Base-by-base conservation (phyloP, 805 yeast genomes). In the Starmerella stigmatis region DNA sequence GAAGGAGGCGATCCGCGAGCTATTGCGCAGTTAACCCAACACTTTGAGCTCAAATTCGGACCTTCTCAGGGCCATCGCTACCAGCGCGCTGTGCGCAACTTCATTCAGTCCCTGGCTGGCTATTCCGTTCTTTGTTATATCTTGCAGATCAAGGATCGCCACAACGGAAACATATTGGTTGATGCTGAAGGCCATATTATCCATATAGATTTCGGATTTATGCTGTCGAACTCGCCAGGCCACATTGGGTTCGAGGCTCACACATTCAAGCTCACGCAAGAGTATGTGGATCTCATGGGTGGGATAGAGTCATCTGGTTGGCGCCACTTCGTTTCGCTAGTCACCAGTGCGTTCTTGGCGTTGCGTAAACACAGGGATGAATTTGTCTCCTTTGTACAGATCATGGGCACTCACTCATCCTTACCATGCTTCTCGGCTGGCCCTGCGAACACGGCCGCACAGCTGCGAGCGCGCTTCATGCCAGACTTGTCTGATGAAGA, bases 151-250 rank as follows among this genome's bases (percentile, higher is more conserved):
- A 94, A 94, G 60, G 99, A 92, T 66, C 76, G 99, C 59, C 99
- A 92, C 65, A 92, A 92, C 65, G 99, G 99, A 63, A 92, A 92
- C 63, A 89, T 92, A 51, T 81, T 92, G 84, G 85, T 92, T 59
- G 98, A 92, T 60, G 85, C 80, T 49, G 81, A 84, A 57, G 99
- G 98, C 0, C 98, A 92, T 60, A 81, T 92, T 11, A 78, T 89
- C 37, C 72, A 65, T 62, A 92, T 92, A 55, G 98, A 92, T 64
- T 92, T 92, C 67, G 98, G 98, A 0, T 89, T 86, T 62, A 64
- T 89, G 60, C 69, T 89, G 3, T 85, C 96, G 0, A 89, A 92
- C 59, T 81, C 96, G 0, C 99, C 99, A 0, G 98, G 98, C 3
- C 81, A 94, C 45, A 23, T 23, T 10, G 96, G 96, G 0, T 88